phyloP scores from a whole-genome alignment of 2,329 filamentous ascomycete genomes.

The Alternaria burnsii region DNA sequence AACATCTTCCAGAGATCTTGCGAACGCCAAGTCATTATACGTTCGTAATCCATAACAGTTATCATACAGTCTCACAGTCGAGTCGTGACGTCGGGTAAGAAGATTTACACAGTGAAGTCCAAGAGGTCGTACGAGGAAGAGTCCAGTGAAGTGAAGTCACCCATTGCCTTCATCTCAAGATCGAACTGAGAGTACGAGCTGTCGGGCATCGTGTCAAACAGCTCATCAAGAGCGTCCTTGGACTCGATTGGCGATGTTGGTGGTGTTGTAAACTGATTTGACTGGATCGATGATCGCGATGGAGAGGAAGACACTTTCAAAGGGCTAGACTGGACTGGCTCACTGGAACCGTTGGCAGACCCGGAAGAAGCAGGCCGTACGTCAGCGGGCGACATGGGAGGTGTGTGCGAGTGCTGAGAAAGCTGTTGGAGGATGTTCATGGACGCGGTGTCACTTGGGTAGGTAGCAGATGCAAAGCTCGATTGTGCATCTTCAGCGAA shows the following conservation, averaged over 20 bases:
- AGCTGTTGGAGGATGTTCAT: conserved; percentile 49
- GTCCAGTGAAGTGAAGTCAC: conserved; percentile 45
- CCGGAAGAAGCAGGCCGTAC: conserved; percentile 37
- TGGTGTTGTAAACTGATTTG: conserved; percentile 49
- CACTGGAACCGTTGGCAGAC: conserved; percentile 28
- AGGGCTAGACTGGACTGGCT: conserved; percentile 32
- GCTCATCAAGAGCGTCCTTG: conserved; percentile 46
- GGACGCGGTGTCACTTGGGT: conserved; percentile 40
- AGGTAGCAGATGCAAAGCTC: conserved; percentile 43
- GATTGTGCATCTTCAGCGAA: conserved; percentile 36
- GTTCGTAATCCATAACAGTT: conserved; percentile 21
- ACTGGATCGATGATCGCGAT: conserved; percentile 46
- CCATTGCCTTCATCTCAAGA: conserved; percentile 51
- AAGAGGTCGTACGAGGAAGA: conserved; percentile 44
- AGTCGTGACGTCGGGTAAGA: conserved; percentile 1
- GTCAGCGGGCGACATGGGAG: conserved; percentile 50
- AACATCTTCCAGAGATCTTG: conserved; percentile 20
- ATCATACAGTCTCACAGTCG: conserved; percentile 40
- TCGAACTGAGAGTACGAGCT: conserved; percentile 49
- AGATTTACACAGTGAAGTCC: conserved; percentile 44
- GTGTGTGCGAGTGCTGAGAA: conserved; percentile 46
- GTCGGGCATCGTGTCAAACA: conserved; percentile 45
- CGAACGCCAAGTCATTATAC: conserved; percentile 21
- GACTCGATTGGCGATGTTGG: conserved; percentile 47
- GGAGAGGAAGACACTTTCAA: conserved; percentile 44